Evolutionary conservation across 179 eudicot species (phyloP), one percentile per base, ranked within the genome.

Genomic region (Amaranthus tricolor): DNA sequence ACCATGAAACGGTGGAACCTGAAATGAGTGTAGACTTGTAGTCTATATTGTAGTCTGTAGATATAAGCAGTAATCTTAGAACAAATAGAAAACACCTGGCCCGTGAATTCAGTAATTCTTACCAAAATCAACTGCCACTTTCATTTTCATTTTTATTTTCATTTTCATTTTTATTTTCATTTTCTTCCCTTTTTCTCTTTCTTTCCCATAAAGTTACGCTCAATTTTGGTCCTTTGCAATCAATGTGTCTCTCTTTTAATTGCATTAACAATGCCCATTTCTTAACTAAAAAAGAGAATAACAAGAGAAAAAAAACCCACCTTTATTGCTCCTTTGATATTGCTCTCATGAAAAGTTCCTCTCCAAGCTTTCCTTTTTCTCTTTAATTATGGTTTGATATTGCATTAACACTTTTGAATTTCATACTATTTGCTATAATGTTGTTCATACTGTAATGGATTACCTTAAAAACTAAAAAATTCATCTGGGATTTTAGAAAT

Each of bases 21-120:
- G 68, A 40, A 70, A 71, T 49, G 75, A 60, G 44, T 5, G 62
- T 13, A 31, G 40, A n/a, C 40, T 4, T 31, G 40, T 31, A 31
- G 40, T n/a, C n/a, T n/a, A n/a, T n/a, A 31, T 31, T 31, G 40
- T 31, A 31, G 40, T 31, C 40, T 31, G 40, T 0, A 7, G 0
- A 63, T 5, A 24, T 6, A 11, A 48, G 13, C n/a, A 21, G 72
- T 52, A 52, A 17, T 54, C 62, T 20, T 44, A 67, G 60, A 77
- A 73, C 76, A 58, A 66, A 73, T 73, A 67, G 49, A 72, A 71
- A 78, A 72, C 81, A 78, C 81, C 81, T 78, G 76, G 76, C 66
- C 81, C 81, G 61, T 72, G 81, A 77, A 65, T 48, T 55, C 58
- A 61, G 72, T 71, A 71, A 70, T 59, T 3, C 68, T 6, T 60